Conservation (phyloP, 2,329 filamentous ascomycete species). For the Pseudogymnoascus sp. region DNA sequence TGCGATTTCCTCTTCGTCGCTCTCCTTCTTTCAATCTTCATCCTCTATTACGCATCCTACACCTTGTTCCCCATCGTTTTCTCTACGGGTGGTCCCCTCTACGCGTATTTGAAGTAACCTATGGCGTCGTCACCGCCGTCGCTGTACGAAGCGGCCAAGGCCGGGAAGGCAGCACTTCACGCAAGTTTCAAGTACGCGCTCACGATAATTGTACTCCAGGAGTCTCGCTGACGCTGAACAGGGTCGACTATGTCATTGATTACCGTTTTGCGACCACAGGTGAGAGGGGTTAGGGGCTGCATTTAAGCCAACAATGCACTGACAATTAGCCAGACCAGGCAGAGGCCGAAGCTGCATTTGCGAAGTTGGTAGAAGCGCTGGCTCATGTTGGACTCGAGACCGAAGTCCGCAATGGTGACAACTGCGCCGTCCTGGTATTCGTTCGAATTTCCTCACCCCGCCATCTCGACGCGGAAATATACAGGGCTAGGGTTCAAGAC, state of each 20-base stretch:
- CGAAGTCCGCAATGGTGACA: slow-evolving; percentile 75
- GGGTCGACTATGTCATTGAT: slow-evolving; percentile 82
- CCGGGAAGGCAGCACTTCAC: neutral
- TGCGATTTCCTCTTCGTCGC: neutral
- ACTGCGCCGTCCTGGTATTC: slow-evolving; percentile 71
- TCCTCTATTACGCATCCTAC: neutral
- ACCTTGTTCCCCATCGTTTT: neutral
- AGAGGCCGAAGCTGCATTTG: slow-evolving; percentile 66
- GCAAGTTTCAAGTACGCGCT: neutral
- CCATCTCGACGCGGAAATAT: slow-evolving; percentile 70
- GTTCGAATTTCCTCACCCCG: slow-evolving; percentile 68
- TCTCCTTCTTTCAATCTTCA: neutral
- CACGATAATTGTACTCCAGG: neutral
- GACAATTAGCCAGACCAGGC: slow-evolving; percentile 46
- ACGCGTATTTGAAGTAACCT: neutral
- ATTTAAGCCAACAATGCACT: neutral
- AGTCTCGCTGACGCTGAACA: slow-evolving; percentile 22
- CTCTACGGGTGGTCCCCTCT: neutral
- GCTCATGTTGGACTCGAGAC: slow-evolving; percentile 73
- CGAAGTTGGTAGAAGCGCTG: slow-evolving; percentile 67
- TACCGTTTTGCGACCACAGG: slow-evolving; percentile 65
- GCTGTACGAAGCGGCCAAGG: neutral
- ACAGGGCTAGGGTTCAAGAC: slow-evolving; percentile 80
- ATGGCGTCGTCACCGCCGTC: neutral
- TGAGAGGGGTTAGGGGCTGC: slow-evolving; percentile 29